phyloP scores from a whole-genome alignment of 257 asterid genomes.

The Solanum etuberosum region DNA sequence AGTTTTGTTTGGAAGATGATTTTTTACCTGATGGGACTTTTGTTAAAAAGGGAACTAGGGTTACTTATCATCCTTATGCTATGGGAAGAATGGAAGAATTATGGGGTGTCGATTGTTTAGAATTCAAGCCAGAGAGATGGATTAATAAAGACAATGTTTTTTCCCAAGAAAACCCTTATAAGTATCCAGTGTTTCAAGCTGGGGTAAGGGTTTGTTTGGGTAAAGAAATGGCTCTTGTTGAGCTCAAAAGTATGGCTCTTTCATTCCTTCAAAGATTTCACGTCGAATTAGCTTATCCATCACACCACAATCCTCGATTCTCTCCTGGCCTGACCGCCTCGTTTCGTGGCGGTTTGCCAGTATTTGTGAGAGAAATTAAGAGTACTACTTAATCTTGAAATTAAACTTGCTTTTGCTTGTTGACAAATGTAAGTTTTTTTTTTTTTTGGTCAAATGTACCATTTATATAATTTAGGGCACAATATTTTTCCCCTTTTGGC shows the following conservation, averaged over 20 bases:
- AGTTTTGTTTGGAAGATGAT: slow-evolving; percentile 23
- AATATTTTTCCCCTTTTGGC: neutral
- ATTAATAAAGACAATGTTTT: slow-evolving; percentile 18
- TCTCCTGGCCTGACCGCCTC: slow-evolving; percentile 76
- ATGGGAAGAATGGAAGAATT: slow-evolving; percentile 36
- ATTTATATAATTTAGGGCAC: neutral
- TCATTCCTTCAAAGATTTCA: slow-evolving; percentile 32
- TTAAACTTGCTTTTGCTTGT: neutral
- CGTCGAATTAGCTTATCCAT: slow-evolving; percentile 17
- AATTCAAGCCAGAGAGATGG: slow-evolving; percentile 36
- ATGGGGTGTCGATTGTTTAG: slow-evolving; percentile 26
- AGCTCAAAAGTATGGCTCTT: slow-evolving; percentile 43
- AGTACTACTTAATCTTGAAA: neutral
- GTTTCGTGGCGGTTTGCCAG: slow-evolving; percentile 40
- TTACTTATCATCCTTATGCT: slow-evolving; percentile 42
- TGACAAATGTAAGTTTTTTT: neutral
- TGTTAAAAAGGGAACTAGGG: slow-evolving; percentile 26
- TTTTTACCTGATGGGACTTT: slow-evolving; percentile 20
- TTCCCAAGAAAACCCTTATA: slow-evolving; percentile 21
- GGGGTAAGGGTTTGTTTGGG: slow-evolving; percentile 35
- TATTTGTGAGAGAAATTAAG: slow-evolving; percentile 13
- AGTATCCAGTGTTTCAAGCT: slow-evolving; percentile 38
- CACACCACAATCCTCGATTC: slow-evolving; percentile 16
- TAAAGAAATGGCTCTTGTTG: slow-evolving; percentile 31
- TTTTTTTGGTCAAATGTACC: neutral